Base-by-base conservation (phyloP, 2,329 filamentous ascomycete species). In the Trichoderma atroviride region DNA sequence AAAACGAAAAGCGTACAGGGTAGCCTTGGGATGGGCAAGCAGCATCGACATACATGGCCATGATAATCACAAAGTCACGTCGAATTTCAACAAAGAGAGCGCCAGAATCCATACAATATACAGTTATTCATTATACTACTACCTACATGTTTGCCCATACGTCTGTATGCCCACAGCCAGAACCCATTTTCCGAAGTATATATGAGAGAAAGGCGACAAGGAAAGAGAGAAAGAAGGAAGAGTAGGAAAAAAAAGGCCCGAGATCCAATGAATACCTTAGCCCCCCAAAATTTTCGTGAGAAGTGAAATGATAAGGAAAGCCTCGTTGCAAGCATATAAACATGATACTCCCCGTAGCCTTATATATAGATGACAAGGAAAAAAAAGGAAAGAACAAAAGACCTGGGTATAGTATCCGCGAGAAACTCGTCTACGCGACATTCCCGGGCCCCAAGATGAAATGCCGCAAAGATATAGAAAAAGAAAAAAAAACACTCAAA, bases 71-170 rank as follows among this genome's bases (percentile, higher is more conserved):
- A 9, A 24, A 50, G 9, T 5, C 11, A 50, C n/a, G 22, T 50
- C 47, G 11, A 50, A 13, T 1, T n/a, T n/a, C n/a, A n/a, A 22
- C 35, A 29, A 9, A 2, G n/a, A 59, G 22, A 59, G n/a, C 7
- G n/a, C 19, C 6, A 59, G 3, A n/a, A 4, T n/a, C 22, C 40
- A 37, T 59, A 37, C 37, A 52, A 67, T 59, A 47, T 67, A 67
- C 55, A 67, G 37, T 52, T 37, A 35, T 59, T 67, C 64, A 67
- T 67, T 59, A 67, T 43, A 59, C 53, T 43, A 52, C 52, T 59
- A 47, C 40, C n/a, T 67, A 59, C 64, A 50, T 59, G 22, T 59
- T 37, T 52, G 40, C 55, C 64, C 27, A 27, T 58, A 67, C 31
- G 22, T 33, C 13, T 57, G 63, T 50, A 37, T 57, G 7, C 16